Percentiles rank a stretch among this genome's conserved stretches.
These are phyloP conservation scores for Acanthamoeba triangularis DNA, from an alignment of 208 protist species.

Conservation along the genomic window DNA sequence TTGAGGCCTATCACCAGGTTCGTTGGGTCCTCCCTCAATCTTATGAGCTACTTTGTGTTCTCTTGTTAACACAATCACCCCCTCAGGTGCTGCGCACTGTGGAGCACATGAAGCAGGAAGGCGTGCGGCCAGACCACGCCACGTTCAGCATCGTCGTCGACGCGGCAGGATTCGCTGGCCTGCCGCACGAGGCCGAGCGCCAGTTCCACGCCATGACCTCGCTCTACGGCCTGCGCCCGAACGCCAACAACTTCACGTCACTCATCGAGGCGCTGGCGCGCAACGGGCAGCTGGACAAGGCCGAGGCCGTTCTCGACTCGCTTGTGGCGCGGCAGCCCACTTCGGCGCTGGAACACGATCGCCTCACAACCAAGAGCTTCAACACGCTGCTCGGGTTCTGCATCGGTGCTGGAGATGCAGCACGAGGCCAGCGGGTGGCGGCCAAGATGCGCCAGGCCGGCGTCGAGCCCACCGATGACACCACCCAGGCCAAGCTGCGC, in stretches of 20 bases:
- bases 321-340: neutral
- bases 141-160: neutral
- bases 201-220: neutral
- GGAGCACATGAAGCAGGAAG: neutral
- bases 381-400: constrained; percentile 5
- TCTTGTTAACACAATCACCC: neutral
- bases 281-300: constrained; percentile 23
- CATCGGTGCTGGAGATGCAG: neutral
- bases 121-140: neutral
- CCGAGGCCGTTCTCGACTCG: neutral
- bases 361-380: neutral
- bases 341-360: neutral
- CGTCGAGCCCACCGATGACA: neutral
- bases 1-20: too few species aligned
- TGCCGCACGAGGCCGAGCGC: neutral
- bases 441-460: neutral
- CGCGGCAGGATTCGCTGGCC: neutral
- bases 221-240: neutral
- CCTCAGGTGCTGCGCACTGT: neutral
- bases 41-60: too few species aligned
- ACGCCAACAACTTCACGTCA: constrained; percentile 20
- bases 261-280: constrained; percentile 34
- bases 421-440: neutral
- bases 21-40: too few species aligned
- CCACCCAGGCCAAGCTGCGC: neutral